Conservation (phyloP, 2,329 filamentous ascomycete species). For the Sordariomycetes sp. region DNA sequence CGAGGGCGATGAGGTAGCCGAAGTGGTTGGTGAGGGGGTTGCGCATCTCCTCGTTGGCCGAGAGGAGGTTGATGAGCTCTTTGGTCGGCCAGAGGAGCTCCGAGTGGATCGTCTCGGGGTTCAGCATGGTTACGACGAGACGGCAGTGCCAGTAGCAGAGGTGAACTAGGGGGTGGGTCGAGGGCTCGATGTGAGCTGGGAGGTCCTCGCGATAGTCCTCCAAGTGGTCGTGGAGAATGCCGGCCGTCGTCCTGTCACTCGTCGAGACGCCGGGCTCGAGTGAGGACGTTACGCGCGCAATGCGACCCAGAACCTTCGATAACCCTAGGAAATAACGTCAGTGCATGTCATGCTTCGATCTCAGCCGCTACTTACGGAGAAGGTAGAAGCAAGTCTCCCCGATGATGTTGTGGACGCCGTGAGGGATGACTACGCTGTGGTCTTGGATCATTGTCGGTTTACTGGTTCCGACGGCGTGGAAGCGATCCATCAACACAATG, state of each 20-base stretch:
- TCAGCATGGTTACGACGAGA: conserved; percentile 53
- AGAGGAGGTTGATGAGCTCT: conserved; percentile 49
- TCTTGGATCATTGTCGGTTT: conserved; percentile 55
- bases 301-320: conserved; percentile 42
- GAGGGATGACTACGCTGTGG: conserved; percentile 48
- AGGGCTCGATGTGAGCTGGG: conserved; percentile 44
- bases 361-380: conserved; percentile 43
- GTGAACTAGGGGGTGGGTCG: conserved; percentile 47
- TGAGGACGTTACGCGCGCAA: conserved; percentile 26
- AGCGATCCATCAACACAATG: conserved; percentile 61
- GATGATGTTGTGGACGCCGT: conserved; percentile 49
- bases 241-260: conserved; percentile 21
- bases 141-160: conserved; percentile 64
- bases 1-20: conserved; percentile 47
- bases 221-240: conserved; percentile 25
- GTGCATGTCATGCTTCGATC: background rate
- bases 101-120: conserved; percentile 41
- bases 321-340: conserved; percentile 27
- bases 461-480: conserved; percentile 60
- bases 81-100: conserved; percentile 53
- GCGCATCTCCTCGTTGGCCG: conserved; percentile 41
- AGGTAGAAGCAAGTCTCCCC: conserved; percentile 57
- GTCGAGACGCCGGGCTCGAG: conserved; percentile 23
- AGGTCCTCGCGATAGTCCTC: conserved; percentile 60
- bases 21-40: conserved; percentile 62